phyloP scores from a whole-genome alignment of 257 asterid species.

The Rhazya stricta region DNA sequence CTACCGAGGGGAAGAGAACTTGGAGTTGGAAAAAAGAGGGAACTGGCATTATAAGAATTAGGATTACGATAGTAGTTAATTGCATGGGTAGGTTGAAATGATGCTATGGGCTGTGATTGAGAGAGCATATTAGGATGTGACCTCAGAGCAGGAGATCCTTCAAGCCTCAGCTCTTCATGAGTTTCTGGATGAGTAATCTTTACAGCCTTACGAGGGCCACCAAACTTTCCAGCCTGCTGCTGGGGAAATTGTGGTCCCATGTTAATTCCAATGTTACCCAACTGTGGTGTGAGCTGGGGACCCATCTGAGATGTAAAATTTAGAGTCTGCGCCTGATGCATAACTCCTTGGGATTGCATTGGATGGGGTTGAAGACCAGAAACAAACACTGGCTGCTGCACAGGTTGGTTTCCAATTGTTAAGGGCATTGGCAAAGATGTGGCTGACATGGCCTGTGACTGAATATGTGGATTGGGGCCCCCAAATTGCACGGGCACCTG shows the following conservation, averaged over 20 bases:
- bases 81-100: constrained; percentile 55
- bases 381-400: constrained; percentile 68
- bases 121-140: constrained; percentile 51
- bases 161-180: constrained; percentile 87
- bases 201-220: constrained; percentile 57
- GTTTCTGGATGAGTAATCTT: constrained; percentile 91
- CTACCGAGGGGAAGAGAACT: constrained; percentile 52
- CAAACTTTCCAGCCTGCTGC: constrained; percentile 52
- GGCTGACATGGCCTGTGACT: constrained; percentile 66
- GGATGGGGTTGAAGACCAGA: constrained; percentile 70
- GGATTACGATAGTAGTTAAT: constrained; percentile 52
- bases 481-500: constrained; percentile 68
- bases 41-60: constrained; percentile 45
- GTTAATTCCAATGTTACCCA: constrained; percentile 68
- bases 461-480: constrained; percentile 74
- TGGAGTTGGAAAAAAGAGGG: constrained; percentile 38
- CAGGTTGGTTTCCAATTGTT: constrained; percentile 58
- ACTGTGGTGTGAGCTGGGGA: constrained; percentile 62
- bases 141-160: constrained; percentile 50
- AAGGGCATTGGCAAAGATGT: constrained; percentile 50
- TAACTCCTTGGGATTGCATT: constrained; percentile 73
- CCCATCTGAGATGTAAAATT: constrained; percentile 62
- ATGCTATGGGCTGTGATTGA: constrained; percentile 56
- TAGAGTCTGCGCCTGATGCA: constrained; percentile 70
- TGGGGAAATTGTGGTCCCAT: constrained; percentile 63